Conservation (phyloP, 2,329 filamentous ascomycete genomes). For the Erysiphe pisi region DNA sequence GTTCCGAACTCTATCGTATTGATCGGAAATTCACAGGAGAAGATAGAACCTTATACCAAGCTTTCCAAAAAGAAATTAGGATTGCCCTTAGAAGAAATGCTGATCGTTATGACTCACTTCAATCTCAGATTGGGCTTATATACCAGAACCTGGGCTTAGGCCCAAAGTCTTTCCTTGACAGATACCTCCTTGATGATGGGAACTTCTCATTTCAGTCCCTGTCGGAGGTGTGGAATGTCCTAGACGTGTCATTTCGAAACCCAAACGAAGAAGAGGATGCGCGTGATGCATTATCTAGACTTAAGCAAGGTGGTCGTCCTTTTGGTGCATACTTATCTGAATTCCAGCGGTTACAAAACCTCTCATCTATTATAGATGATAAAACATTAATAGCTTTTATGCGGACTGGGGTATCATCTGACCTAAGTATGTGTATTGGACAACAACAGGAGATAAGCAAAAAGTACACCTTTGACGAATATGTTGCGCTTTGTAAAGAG, state of each 20-base stretch:
- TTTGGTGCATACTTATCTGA: neutral
- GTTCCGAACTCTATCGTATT: neutral
- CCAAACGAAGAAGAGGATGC: neutral
- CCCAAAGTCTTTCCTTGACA: neutral
- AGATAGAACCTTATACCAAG: neutral
- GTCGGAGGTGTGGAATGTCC: neutral
- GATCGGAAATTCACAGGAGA: neutral
- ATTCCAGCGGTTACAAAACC: constrained; percentile 6
- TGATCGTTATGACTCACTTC: neutral
- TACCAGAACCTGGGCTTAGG: neutral
- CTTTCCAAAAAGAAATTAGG: neutral
- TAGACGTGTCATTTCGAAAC: neutral
- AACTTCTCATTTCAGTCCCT: neutral
- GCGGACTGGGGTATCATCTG: neutral
- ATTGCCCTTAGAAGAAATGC: neutral
- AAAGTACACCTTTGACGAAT: neutral
- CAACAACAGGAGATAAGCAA: neutral
- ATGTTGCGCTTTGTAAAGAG: neutral
- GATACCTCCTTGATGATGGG: neutral
- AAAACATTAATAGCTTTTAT: neutral
- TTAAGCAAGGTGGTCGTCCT: neutral
- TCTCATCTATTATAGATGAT: neutral
- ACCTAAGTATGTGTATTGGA: neutral
- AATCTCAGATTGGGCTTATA: neutral
- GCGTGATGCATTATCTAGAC: neutral